Evolutionary conservation across 257 asterid genomes (phyloP), one percentile per base, ranked within the genome.

Genomic region (Rubia yunnanensis): DNA sequence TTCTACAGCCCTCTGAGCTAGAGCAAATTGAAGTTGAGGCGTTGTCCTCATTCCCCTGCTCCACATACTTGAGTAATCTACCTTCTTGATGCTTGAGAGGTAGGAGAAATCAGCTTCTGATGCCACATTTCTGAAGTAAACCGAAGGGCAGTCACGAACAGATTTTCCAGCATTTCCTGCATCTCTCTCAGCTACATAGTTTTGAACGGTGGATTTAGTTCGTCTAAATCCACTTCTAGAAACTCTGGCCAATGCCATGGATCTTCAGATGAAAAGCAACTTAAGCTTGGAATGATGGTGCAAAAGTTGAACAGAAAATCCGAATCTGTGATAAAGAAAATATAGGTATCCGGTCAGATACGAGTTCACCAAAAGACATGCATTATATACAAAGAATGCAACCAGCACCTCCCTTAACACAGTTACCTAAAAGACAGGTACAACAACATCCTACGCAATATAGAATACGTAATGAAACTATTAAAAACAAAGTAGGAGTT

Each of bases 161-260:
- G 82, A 73, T 27, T 70, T 52, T 26, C 73, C 81, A 66, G 60
- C 78, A 13, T 41, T n/a, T 13, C 63, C 36, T n/a, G 57, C 39
- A 34, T 74, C 72, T 48, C 57, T 68, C 39, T 74, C 79, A 34
- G 65, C 57, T 26, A 80, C 49, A 41, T 72, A 72, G 71, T 32
- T 74, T 30, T 82, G 76, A 34, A 70, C 48, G 67, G 79, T 55
- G 53, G 78, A 82, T 60, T 83, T 78, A 0, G 84, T 76, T 70
- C 86, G 81, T 59, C 81, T 82, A 39, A 74, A 74, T 49, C 89
- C 70, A 35, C 71, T 79, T 78, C 98, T 83, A 24, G 91, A 86
- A 60, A 87, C 74, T 74, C 98, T 86, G 65, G 90, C 86, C 74
- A 88, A 71, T 36, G 95, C 88, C 98, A 91, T 91, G 20, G 63